phyloP scores from a whole-genome alignment of 1,139 yeast species.

The Saccharomycopsis hybrid region DNA sequence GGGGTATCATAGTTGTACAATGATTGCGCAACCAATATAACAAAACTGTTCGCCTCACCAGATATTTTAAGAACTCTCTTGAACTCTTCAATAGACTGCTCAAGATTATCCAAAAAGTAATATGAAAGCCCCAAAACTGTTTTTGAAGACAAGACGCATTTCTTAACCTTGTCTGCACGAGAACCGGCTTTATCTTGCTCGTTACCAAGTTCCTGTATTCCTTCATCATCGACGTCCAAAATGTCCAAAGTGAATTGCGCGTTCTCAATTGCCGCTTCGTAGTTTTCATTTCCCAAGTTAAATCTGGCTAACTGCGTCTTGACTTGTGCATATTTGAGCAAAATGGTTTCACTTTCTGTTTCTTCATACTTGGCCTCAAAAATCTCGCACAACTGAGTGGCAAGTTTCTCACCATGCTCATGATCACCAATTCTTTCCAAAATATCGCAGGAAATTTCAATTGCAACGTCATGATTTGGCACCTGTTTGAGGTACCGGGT shows the following conservation, averaged over 20 bases:
- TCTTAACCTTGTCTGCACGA: too few relatives aligned
- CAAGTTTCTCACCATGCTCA: constrained; percentile 44
- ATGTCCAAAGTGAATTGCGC: constrained; percentile 54
- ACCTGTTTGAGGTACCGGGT: constrained; percentile 60
- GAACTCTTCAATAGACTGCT: constrained; percentile 61
- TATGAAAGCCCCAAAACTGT: constrained; percentile 64
- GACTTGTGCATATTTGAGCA: constrained; percentile 49
- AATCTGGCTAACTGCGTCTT: constrained; percentile 69
- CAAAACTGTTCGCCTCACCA: constrained; percentile 52
- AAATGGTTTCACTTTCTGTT: constrained; percentile 41
- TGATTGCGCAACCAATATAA: constrained; percentile 70
- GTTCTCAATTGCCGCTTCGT: constrained; percentile 51
- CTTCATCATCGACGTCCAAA: constrained; percentile 32
- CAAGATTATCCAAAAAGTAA: constrained; percentile 58
- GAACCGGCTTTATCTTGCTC: constrained; percentile 26
- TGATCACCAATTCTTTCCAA: constrained; percentile 69
- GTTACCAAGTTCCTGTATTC: constrained; percentile 22
- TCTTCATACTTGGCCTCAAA: constrained; percentile 57
- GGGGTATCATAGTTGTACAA: constrained; percentile 65
- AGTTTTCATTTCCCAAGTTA: constrained; percentile 52
- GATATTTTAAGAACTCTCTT: constrained; percentile 51
- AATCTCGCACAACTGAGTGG: constrained; percentile 39
- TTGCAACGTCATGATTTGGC: constrained; percentile 60
- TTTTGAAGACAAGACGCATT: constrained; percentile 47
- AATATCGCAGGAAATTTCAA: constrained; percentile 50